Conservation (phyloP, 164 flowering plant species). For the Berberis vulgaris region DNA sequence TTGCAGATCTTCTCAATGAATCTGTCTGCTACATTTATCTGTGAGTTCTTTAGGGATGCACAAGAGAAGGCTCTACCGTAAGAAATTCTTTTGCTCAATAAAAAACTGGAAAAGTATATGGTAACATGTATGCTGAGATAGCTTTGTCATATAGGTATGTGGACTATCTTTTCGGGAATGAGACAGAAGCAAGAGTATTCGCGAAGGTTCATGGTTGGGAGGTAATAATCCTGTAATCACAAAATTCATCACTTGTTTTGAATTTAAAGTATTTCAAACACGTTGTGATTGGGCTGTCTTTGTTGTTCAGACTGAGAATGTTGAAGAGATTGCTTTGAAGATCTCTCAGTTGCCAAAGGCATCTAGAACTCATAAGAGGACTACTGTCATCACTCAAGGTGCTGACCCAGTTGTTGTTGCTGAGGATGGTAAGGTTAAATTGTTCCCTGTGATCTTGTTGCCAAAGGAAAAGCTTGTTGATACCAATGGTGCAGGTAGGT, state of each 20-base stretch:
- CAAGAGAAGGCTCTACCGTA: constrained; percentile 84
- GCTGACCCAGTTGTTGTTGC: constrained; percentile 94
- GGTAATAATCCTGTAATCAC: constrained; percentile 32
- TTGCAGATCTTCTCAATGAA: constrained; percentile 72
- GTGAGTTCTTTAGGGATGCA: constrained; percentile 84
- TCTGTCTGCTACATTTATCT: constrained; percentile 93
- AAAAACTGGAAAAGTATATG: not conserved
- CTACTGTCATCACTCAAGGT: constrained; percentile 89
- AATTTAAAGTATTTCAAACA: too few species aligned
- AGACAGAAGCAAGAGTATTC: constrained; percentile 89
- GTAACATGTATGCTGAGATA: not conserved
- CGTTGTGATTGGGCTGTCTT: constrained; percentile 3
- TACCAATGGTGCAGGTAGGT: constrained; percentile 89
- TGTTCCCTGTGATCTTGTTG: constrained; percentile 69
- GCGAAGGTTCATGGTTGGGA: constrained; percentile 91
- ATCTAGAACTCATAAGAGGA: constrained; percentile 73
- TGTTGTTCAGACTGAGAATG: constrained; percentile 63
- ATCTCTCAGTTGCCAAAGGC: constrained; percentile 81
- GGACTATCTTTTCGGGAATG: constrained; percentile 91
- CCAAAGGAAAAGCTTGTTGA: constrained; percentile 94
- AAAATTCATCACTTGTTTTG: too few species aligned
- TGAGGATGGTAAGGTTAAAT: constrained; percentile 74
- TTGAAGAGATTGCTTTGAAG: constrained; percentile 85
- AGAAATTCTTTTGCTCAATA: constrained; percentile 18
- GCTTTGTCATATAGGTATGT: constrained; percentile 38